Base-by-base conservation (phyloP, 2,329 filamentous ascomycete genomes). In the Penicillium sp. region DNA sequence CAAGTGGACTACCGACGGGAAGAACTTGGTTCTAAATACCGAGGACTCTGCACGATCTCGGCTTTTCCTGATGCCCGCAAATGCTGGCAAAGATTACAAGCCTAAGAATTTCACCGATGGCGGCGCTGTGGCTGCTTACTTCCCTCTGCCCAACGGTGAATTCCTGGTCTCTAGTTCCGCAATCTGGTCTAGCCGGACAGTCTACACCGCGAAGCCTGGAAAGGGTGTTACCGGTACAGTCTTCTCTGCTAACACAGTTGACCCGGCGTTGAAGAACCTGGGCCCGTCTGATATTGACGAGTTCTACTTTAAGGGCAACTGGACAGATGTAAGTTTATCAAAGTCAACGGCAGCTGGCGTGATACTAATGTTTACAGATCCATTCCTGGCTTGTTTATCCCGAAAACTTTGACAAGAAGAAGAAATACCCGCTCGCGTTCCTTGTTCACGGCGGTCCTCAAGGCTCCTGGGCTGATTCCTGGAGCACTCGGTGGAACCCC, bases 361-460 rank as follows among this genome's bases (percentile, higher is more conserved):
- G 39, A n/a, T 16, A 5, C 52, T 62, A 39, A 65, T n/a, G 3
- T 18, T 10, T 10, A 5, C 11, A 71, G 69, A 61, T 72, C 22
- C 72, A 74, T 38, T 59, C 70, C 11, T 73, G 63, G 63, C 61
- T 74, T 10, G 56, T 73, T 39, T 69, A 71, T 37, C 72, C 78
- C 56, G 69, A 72, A 29, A 64, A 79, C 59, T 95, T 92, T 64
- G 79, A 88, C 62, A 70, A 78, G 8, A 75, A 70, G 14, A 86
- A 89, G 68, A 89, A 81, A 56, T 95, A 92, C 62, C 89, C 89
- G 0, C 75, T 95, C 4, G 82, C 86, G 2, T 85, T 90, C 64
- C 73, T 91, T 35, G 87, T 95, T 54, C 89, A 95, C 63, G 89
- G 89, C 46, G 89, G 89, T 0, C 89, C 89, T 0, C 88, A 93